Conservation (phyloP, 306 rosid species). For the Luffa aegyptiaca region DNA sequence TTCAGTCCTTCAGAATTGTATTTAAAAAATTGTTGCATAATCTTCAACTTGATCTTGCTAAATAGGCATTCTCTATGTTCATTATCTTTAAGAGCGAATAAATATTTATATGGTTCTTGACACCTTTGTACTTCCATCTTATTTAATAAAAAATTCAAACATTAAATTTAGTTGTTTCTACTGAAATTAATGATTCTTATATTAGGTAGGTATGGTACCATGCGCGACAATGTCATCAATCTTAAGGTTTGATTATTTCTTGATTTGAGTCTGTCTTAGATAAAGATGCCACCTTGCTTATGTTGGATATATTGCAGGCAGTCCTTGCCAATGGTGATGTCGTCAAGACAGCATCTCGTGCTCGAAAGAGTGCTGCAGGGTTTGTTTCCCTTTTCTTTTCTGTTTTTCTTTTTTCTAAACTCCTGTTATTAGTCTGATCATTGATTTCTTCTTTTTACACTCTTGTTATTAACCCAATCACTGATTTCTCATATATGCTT, state of each 20-base stretch:
- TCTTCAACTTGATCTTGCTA: neutral
- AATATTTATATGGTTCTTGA: neutral
- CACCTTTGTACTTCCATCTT: neutral
- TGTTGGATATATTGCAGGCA: constrained; percentile 40
- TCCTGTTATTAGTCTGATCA: neutral
- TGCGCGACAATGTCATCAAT: constrained; percentile 92
- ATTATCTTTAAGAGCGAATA: neutral
- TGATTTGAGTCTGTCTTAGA: neutral
- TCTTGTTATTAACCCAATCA: neutral
- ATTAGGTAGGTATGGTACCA: constrained; percentile 87
- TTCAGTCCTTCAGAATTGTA: neutral
- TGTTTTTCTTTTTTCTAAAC: neutral
- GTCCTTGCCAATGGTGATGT: constrained; percentile 90
- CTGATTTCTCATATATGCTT: neutral
- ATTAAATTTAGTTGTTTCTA: constrained; percentile 2
- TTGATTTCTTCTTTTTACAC: neutral
- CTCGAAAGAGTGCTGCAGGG: constrained; percentile 98
- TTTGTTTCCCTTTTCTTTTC: constrained; percentile 15
- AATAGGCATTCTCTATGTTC: neutral
- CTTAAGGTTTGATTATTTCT: constrained; percentile 44
- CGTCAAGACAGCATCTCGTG: constrained; percentile 93
- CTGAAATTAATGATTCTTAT: constrained; percentile 26
- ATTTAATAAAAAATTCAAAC: neutral
- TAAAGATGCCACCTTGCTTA: constrained; percentile 17
- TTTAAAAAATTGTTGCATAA: neutral